Percentiles rank a stretch among this genome's conserved stretches.
These are phyloP conservation scores for Pythium dissimile DNA, from an alignment of 352 stramenopile genomes.

Conservation along the genomic window DNA sequence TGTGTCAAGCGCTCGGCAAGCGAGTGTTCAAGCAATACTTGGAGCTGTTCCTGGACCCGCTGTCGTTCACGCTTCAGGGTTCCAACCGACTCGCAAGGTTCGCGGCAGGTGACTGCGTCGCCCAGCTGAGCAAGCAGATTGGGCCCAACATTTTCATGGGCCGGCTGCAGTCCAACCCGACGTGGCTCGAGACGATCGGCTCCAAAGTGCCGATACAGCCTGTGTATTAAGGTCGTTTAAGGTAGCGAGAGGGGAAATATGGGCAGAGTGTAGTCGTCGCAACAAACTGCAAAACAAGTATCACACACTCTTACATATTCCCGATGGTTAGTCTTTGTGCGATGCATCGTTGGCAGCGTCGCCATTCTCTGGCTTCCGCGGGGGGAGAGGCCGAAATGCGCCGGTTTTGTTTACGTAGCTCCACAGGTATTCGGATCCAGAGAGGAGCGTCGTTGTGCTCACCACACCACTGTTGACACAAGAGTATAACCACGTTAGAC, in stretches of 20 bases:
- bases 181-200: conserved; percentile 55
- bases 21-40: conserved; percentile 81
- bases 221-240: conserved; percentile 1
- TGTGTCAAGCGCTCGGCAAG: conserved; percentile 76
- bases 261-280: too few species aligned
- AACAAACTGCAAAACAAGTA: too few species aligned
- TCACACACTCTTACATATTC: background rate
- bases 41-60: conserved; percentile 80
- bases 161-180: conserved; percentile 61
- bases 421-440: conserved; percentile 71
- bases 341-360: background rate
- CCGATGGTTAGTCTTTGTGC: background rate
- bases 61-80: conserved; percentile 78
- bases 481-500: background rate
- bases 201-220: conserved; percentile 26
- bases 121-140: conserved; percentile 72
- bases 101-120: conserved; percentile 73
- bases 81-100: conserved; percentile 64
- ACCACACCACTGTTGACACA: conserved; percentile 46
- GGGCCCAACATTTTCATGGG: conserved; percentile 81
- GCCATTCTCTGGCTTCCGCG: too few species aligned
- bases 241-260: too few species aligned
- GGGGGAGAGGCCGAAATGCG: conserved; percentile 52
- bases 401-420: conserved; percentile 71
- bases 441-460: conserved; percentile 71